Conservation (phyloP, 441 rosid genomes). For the Pelargonium fulgidum region DNA sequence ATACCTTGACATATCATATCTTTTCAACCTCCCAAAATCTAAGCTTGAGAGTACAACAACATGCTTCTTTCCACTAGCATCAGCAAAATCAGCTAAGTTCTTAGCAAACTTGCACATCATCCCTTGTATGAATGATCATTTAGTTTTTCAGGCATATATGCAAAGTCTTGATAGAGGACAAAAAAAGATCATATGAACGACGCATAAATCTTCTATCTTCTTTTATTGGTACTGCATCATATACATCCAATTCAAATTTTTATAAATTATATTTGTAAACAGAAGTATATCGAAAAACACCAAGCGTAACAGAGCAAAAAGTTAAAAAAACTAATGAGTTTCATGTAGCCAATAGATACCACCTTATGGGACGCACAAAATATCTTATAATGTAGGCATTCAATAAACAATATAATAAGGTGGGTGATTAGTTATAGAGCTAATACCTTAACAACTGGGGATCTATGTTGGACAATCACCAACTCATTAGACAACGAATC, state of each 20-base stretch:
- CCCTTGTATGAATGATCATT: conserved; percentile 41
- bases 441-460: too few relatives aligned
- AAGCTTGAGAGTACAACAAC: conserved; percentile 67
- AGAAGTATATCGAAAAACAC: not conserved
- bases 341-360: not conserved
- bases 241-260: not conserved
- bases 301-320: not conserved
- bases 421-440: not conserved
- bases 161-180: not conserved
- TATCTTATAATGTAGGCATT: too few relatives aligned
- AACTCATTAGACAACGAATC: too few relatives aligned
- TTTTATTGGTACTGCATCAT: not conserved
- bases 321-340: not conserved
- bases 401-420: not conserved
- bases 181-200: not conserved
- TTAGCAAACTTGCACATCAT: conserved; percentile 68
- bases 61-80: conserved; percentile 62
- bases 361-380: not conserved
- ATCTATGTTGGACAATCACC: too few relatives aligned
- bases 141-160: not conserved
- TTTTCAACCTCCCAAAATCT: conserved; percentile 82
- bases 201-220: not conserved
- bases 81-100: conserved; percentile 72
- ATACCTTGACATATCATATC: conserved; percentile 75
- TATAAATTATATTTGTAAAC: too few relatives aligned